These are phyloP conservation scores for Picochlorum sp. DNA, from an alignment of 139 green algal species.

Conservation along the genomic window DNA sequence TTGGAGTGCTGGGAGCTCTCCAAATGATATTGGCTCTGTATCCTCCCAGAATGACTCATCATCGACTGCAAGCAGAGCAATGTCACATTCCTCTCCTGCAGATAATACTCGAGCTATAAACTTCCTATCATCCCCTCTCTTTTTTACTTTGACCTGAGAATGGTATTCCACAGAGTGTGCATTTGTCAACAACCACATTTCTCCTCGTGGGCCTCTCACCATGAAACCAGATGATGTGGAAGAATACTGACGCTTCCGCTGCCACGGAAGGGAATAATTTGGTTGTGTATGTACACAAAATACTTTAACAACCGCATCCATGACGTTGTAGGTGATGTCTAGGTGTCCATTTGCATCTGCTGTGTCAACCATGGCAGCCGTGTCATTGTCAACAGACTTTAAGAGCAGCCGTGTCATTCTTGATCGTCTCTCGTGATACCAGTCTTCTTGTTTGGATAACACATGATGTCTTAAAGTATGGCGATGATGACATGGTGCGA, in stretches of 20 bases:
- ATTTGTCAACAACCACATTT: conserved; percentile 75
- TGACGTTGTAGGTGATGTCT: conserved; percentile 19
- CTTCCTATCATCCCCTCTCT: conserved; percentile 62
- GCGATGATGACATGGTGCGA: too few relatives aligned
- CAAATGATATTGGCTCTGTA: conserved; percentile 49
- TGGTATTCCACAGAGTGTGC: conserved; percentile 80
- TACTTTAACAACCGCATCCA: conserved; percentile 53
- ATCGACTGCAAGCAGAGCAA: conserved; percentile 74
- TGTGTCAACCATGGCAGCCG: background rate
- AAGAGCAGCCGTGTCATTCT: background rate
- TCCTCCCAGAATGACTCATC: conserved; percentile 71
- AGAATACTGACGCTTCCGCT: conserved; percentile 64
- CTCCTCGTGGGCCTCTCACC: conserved; percentile 32
- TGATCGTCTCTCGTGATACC: too few relatives aligned
- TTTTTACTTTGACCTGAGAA: conserved; percentile 80
- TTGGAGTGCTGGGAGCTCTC: conserved; percentile 52
- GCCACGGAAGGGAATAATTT: conserved; percentile 84
- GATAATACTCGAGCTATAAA: conserved; percentile 73
- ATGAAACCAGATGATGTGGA: conserved; percentile 69
- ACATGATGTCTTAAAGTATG: too few relatives aligned
- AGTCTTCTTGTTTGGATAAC: too few relatives aligned
- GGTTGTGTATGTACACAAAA: conserved; percentile 80
- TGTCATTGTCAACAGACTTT: conserved; percentile 1
- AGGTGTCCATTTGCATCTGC: background rate
- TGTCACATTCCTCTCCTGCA: conserved; percentile 78